Percentiles rank a stretch among this genome's conserved stretches.
phyloP scores from a whole-genome alignment of 2,329 filamentous ascomycete genomes.

The Coniochaeta pulveracea region DNA sequence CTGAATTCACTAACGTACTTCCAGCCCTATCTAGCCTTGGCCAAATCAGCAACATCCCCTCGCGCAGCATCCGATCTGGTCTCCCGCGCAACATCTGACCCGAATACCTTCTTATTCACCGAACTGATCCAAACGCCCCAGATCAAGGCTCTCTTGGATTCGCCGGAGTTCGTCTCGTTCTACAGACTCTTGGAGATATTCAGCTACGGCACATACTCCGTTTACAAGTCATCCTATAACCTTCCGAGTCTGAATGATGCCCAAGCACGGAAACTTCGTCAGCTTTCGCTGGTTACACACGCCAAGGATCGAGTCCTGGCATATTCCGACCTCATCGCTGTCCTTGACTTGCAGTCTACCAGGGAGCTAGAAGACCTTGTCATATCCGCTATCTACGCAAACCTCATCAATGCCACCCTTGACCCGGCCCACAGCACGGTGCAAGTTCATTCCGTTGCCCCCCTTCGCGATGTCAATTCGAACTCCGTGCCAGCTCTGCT shows the following conservation, averaged over 20 bases:
- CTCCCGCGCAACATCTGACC: constrained; percentile 75
- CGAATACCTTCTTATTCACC: constrained; percentile 85
- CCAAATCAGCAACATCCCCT: constrained; percentile 73
- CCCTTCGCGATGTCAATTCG: constrained; percentile 75
- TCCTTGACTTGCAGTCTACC: constrained; percentile 54
- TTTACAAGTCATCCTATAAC: constrained; percentile 42
- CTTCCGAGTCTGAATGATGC: constrained; percentile 62
- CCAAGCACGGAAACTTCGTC: constrained; percentile 77
- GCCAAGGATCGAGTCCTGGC: constrained; percentile 56
- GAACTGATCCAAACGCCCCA: constrained; percentile 78
- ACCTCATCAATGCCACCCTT: constrained; percentile 70
- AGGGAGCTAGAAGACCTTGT: constrained; percentile 76
- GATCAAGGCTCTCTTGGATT: constrained; percentile 57
- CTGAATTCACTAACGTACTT: constrained; percentile 25
- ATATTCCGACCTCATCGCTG: constrained; percentile 56
- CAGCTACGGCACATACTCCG: constrained; percentile 78
- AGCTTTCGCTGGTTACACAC: constrained; percentile 79
- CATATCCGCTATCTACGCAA: constrained; percentile 78
- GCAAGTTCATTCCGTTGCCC: constrained; percentile 67
- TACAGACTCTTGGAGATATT: constrained; percentile 76
- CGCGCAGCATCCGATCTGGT: constrained; percentile 80
- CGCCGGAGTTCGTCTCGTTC: constrained; percentile 46
- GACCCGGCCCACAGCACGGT: constrained; percentile 68
- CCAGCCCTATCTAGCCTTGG: constrained; percentile 82
- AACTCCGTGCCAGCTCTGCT: constrained; percentile 60